Evolutionary conservation across 257 asterid species (phyloP).

Genomic region (Nicotiana noctiflora): DNA sequence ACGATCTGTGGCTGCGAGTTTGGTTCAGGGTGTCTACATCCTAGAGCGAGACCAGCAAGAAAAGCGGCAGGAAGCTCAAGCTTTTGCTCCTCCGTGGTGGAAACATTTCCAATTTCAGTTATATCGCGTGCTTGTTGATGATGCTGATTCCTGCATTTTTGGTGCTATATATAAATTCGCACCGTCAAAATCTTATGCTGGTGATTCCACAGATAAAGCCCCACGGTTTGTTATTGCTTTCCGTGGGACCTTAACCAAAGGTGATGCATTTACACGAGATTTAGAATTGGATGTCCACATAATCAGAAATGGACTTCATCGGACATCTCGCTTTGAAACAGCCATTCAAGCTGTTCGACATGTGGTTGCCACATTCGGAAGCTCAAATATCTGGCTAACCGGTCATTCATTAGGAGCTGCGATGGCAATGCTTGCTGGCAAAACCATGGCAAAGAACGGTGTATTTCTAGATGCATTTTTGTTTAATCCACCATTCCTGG

Average conservation of each 20-base stretch:
- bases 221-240: slow-evolving; percentile 64
- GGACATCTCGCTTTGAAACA: slow-evolving; percentile 62
- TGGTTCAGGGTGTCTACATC: slow-evolving; percentile 80
- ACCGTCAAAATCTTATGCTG: slow-evolving; percentile 17
- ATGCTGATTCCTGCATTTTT: slow-evolving; percentile 61
- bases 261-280: slow-evolving; percentile 64
- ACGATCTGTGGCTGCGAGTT: slow-evolving; percentile 76
- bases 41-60: slow-evolving; percentile 83
- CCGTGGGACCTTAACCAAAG: slow-evolving; percentile 82
- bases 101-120: slow-evolving; percentile 50
- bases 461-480: slow-evolving; percentile 53
- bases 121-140: slow-evolving; percentile 51
- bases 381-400: slow-evolving; percentile 57
- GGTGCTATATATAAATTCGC: slow-evolving; percentile 68
- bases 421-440: slow-evolving; percentile 78
- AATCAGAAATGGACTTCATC: slow-evolving; percentile 64
- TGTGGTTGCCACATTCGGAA: slow-evolving; percentile 59
- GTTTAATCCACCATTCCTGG: slow-evolving; percentile 80
- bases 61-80: slow-evolving; percentile 48
- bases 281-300: slow-evolving; percentile 58
- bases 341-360: slow-evolving; percentile 68
- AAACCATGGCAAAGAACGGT: slow-evolving; percentile 60
- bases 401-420: slow-evolving; percentile 95
- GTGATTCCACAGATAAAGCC: slow-evolving; percentile 14
- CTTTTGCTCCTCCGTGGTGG: slow-evolving; percentile 95